Conservation (phyloP, 2,329 filamentous ascomycete genomes). For the Cladorrhinum sp. region DNA sequence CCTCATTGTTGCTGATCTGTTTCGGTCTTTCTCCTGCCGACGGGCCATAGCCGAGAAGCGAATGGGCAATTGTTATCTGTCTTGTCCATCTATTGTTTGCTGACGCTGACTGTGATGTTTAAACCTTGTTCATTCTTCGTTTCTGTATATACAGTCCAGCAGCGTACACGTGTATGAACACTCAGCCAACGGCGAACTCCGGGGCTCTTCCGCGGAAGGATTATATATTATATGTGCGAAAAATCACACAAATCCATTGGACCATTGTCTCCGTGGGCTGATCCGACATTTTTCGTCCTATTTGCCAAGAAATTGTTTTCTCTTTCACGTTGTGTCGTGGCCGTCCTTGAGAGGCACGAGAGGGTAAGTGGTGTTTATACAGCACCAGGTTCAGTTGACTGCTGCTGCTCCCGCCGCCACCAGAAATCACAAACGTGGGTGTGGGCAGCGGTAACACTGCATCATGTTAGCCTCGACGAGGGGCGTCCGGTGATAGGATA, state of each 20-base stretch:
- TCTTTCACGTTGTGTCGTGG: constrained; percentile 20
- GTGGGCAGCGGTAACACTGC: constrained; percentile 13
- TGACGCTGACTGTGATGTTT: neutral
- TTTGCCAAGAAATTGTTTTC: constrained; percentile 17
- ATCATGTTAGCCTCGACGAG: constrained; percentile 11
- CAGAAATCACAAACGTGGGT: neutral
- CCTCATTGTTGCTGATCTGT: constrained; percentile 4
- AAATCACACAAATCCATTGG: no score
- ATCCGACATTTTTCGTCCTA: neutral
- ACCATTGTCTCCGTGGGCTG: neutral
- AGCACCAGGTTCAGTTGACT: neutral
- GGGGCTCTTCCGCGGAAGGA: neutral
- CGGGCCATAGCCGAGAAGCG: constrained; percentile 2
- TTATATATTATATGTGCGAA: neutral
- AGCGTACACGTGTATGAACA: neutral
- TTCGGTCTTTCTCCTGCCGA: constrained; percentile 3
- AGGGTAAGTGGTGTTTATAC: neutral
- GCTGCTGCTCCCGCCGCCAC: neutral
- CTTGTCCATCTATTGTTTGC: no score
- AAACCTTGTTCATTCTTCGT: neutral
- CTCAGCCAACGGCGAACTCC: neutral
- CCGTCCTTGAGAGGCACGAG: constrained; percentile 21
- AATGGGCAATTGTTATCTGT: no score
- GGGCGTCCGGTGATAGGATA: no score
- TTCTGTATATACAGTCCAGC: neutral